Evolutionary conservation across 345 rosid genomes (phyloP).

Genomic region (Pistacia atlantica): DNA sequence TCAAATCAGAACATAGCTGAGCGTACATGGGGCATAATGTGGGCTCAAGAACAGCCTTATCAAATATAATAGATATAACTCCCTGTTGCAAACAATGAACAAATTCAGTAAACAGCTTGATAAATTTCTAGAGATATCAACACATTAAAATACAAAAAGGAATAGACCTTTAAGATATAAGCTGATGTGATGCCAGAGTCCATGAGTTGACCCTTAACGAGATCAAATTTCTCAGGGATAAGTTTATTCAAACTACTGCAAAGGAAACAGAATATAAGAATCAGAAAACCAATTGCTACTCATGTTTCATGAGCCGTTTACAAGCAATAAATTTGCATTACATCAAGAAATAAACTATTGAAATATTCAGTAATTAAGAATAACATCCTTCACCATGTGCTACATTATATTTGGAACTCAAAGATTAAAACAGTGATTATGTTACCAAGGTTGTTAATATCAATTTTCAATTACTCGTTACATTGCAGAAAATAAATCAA

Average conservation of each 20-base stretch:
- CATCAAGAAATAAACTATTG: background rate
- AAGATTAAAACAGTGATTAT: background rate
- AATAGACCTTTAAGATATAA: slow-evolving; percentile 69
- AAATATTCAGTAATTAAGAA: background rate
- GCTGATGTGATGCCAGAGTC: slow-evolving; percentile 92
- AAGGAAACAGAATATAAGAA: slow-evolving; percentile 1
- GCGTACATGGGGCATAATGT: slow-evolving; percentile 96
- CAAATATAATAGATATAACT: slow-evolving; percentile 83
- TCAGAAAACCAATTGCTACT: background rate
- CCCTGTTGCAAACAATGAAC: slow-evolving; percentile 46
- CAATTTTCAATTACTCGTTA: background rate
- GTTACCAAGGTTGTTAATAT: background rate
- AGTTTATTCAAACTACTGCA: slow-evolving; percentile 88
- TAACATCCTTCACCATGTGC: background rate
- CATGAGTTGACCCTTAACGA: slow-evolving; percentile 92
- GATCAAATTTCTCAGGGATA: slow-evolving; percentile 92
- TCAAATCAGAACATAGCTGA: slow-evolving; percentile 79
- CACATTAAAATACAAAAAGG: background rate
- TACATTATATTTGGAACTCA: background rate
- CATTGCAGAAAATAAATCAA: background rate
- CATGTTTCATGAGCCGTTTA: background rate
- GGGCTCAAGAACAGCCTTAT: slow-evolving; percentile 92
- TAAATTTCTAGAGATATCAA: background rate
- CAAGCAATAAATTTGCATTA: background rate
- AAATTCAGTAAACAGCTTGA: slow-evolving; percentile 5